Conservation (phyloP, 495 filamentous ascomycete genomes). For the Aspergillus conjunctus region DNA sequence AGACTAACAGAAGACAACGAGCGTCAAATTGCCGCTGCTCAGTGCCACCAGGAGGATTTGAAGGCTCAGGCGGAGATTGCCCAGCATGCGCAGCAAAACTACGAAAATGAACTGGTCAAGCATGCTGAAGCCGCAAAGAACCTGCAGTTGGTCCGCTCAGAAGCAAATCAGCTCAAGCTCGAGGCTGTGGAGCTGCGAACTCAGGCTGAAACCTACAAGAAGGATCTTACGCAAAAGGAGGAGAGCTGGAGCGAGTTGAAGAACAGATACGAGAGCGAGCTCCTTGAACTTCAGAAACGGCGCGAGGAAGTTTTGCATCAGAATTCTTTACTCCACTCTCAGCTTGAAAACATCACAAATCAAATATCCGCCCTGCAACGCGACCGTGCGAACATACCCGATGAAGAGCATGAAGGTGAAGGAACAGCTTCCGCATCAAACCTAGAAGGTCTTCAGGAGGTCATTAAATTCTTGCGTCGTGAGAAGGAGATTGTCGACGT, state of each 20-base stretch:
- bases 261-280: conserved; percentile 78
- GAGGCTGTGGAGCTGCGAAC: conserved; percentile 69
- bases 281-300: conserved; percentile 72
- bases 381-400: conserved; percentile 59
- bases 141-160: conserved; percentile 72
- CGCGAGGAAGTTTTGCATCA: conserved; percentile 81
- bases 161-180: conserved; percentile 79
- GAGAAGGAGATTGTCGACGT: conserved; percentile 98
- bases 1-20: conserved; percentile 85
- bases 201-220: conserved; percentile 79
- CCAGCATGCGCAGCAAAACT: conserved; percentile 88
- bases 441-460: conserved; percentile 76
- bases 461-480: conserved; percentile 86
- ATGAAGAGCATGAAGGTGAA: conserved; percentile 41
- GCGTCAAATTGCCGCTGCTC: conserved; percentile 70
- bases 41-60: conserved; percentile 84
- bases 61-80: conserved; percentile 93
- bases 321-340: conserved; percentile 84
- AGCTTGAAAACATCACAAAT: conserved; percentile 76
- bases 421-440: conserved; percentile 46
- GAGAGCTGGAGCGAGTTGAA: conserved; percentile 83
- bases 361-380: conserved; percentile 79
- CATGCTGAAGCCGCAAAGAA: conserved; percentile 90
- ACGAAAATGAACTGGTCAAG: conserved; percentile 89
- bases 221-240: conserved; percentile 75